A percentile compares a stretch with the other conserved stretches of the same genome.
Conservation (phyloP, 148 eudicot genomes). For the Rhododendron simsii region DNA sequence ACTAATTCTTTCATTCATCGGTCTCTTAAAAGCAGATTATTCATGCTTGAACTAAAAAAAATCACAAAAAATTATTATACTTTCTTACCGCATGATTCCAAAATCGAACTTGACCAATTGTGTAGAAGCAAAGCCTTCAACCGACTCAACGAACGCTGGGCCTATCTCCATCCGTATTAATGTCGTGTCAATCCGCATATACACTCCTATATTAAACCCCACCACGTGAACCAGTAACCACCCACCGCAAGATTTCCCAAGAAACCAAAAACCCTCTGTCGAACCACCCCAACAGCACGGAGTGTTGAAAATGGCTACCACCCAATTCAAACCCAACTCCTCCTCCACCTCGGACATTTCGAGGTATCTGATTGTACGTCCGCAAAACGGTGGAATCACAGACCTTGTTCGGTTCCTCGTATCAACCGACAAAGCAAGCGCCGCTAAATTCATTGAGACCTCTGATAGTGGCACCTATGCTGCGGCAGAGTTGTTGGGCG, state of each 20-base stretch:
- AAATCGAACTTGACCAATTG: too few relatives aligned
- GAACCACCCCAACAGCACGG: not conserved
- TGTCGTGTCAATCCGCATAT: not conserved
- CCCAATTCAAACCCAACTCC: not conserved
- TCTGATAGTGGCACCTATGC: slow-evolving; percentile 8
- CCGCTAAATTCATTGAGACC: slow-evolving; percentile 40
- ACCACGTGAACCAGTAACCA: not conserved
- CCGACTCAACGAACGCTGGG: too few relatives aligned
- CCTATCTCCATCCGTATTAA: not conserved
- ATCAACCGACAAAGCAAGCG: slow-evolving; percentile 18
- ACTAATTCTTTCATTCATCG: too few relatives aligned
- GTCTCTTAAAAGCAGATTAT: too few relatives aligned
- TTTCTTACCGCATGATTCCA: too few relatives aligned
- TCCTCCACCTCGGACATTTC: not conserved
- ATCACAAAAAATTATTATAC: too few relatives aligned
- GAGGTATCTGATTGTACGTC: slow-evolving; percentile 49
- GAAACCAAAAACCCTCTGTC: not conserved
- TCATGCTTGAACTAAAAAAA: too few relatives aligned
- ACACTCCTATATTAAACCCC: not conserved
- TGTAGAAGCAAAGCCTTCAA: too few relatives aligned
- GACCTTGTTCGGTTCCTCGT: slow-evolving; percentile 46
- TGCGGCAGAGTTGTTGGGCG: slow-evolving; percentile 12
- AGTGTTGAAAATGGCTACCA: not conserved
- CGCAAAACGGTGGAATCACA: slow-evolving; percentile 43
- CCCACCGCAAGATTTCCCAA: too few relatives aligned